Evolutionary conservation across 139 green algal species (phyloP).

Genomic region (Picochlorum sp.): DNA sequence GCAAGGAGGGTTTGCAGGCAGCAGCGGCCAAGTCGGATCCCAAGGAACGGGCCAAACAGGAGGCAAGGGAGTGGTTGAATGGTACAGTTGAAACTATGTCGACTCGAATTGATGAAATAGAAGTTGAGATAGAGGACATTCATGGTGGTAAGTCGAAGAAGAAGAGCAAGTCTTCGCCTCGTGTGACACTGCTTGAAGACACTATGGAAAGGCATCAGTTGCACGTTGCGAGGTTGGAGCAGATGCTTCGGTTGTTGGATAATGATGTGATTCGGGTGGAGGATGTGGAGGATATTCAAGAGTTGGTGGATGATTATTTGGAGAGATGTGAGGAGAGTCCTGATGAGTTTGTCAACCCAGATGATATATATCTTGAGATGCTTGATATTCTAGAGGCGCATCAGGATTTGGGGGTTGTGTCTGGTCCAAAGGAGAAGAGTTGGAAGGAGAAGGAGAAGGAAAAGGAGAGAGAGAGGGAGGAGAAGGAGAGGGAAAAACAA

Average conservation of each 20-base stretch:
- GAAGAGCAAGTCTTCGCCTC: constrained; percentile 48
- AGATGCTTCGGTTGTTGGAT: constrained; percentile 90
- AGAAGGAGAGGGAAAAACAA: constrained; percentile 66
- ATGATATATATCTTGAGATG: constrained; percentile 32
- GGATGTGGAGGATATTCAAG: constrained; percentile 65
- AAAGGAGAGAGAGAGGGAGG: constrained; percentile 41
- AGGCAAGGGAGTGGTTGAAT: constrained; percentile 89
- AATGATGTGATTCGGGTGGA: constrained; percentile 81
- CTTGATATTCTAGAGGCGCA: constrained; percentile 56
- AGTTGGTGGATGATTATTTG: constrained; percentile 85
- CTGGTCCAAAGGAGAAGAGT: constrained; percentile 21
- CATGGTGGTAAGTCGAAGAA: constrained; percentile 63
- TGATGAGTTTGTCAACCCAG: constrained; percentile 58
- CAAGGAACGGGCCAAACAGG: constrained; percentile 69
- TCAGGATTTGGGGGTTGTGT: constrained; percentile 48
- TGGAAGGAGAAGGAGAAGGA: constrained; percentile 31
- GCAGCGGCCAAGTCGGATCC: constrained; percentile 62
- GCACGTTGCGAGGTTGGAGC: constrained; percentile 67
- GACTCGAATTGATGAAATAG: constrained; percentile 81
- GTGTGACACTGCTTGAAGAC: constrained; percentile 59
- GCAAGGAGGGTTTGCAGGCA: constrained; percentile 70
- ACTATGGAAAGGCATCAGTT: constrained; percentile 59
- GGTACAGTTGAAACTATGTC: constrained; percentile 66
- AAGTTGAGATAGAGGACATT: constrained; percentile 87
- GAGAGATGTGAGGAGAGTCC: constrained; percentile 67